Conservation (phyloP, 495 filamentous ascomycete species). For the Penicillium daleae region DNA sequence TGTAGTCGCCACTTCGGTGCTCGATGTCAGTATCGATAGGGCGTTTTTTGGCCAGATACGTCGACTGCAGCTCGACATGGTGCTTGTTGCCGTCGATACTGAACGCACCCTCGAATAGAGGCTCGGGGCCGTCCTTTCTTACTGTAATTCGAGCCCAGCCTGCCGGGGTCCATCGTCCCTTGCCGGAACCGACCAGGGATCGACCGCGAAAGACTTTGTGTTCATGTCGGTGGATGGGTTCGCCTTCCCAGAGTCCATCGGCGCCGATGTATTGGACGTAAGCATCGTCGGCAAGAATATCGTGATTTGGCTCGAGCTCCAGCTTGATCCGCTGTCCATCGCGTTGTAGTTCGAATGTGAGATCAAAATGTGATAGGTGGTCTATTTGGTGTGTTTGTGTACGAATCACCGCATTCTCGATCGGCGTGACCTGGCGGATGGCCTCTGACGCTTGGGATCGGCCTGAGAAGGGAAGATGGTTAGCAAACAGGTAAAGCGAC, state of each 20-base stretch:
- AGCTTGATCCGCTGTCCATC: constrained; percentile 73
- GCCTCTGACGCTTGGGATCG: constrained; percentile 78
- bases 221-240: constrained; percentile 68
- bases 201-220: constrained; percentile 86
- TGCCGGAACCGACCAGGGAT: constrained; percentile 67
- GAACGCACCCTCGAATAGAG: constrained; percentile 92
- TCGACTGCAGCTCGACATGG: constrained; percentile 78
- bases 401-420: constrained; percentile 76
- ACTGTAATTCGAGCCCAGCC: constrained; percentile 88
- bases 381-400: constrained; percentile 80
- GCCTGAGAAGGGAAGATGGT: constrained; percentile 40
- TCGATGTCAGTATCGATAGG: constrained; percentile 72
- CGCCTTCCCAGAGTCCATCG: constrained; percentile 66
- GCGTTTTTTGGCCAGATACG: constrained; percentile 75
- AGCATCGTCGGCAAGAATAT: constrained; percentile 80
- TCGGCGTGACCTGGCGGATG: constrained; percentile 69
- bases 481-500: constrained; percentile 12
- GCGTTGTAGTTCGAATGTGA: constrained; percentile 75
- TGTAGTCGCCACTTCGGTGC: constrained; percentile 67
- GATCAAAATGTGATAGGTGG: constrained; percentile 77
- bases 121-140: constrained; percentile 71
- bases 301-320: constrained; percentile 86
- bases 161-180: constrained; percentile 72
- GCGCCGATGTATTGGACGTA: constrained; percentile 69
- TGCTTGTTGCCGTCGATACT: constrained; percentile 78